Percentiles rank a stretch among this genome's conserved stretches.
Conservation (phyloP, 2,329 filamentous ascomycete genomes). For the Shiraia sp. region DNA sequence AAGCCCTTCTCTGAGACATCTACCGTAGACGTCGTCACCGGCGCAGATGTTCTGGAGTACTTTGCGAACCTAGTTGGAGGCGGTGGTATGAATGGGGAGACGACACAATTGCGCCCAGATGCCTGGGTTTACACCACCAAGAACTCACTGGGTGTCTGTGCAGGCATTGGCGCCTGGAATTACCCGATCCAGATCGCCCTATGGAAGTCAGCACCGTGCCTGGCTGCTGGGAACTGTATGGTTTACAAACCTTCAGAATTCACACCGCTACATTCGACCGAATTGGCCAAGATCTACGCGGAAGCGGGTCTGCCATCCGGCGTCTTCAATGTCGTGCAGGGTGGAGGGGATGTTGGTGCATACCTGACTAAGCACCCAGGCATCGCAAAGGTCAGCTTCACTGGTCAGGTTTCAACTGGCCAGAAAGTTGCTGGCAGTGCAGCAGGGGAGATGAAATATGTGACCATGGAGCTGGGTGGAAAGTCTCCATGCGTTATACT, state of each 20-base stretch:
- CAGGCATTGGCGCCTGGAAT: slow-evolving; percentile 88
- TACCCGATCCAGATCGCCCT: slow-evolving; percentile 89
- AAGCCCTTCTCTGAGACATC: slow-evolving; percentile 85
- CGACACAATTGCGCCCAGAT: slow-evolving; percentile 71
- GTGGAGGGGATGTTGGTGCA: slow-evolving; percentile 75
- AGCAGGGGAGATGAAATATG: slow-evolving; percentile 80
- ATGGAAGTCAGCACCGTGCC: slow-evolving; percentile 85
- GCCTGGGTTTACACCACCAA: slow-evolving; percentile 85
- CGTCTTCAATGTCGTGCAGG: slow-evolving; percentile 86
- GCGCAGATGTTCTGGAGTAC: slow-evolving; percentile 84
- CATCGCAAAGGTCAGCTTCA: slow-evolving; percentile 88
- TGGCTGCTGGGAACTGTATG: slow-evolving; percentile 87
- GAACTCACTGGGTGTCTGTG: slow-evolving; percentile 80
- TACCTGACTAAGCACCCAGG: slow-evolving; percentile 72
- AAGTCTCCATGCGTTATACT: slow-evolving; percentile 82
- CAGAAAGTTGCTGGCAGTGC: slow-evolving; percentile 78
- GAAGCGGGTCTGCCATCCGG: slow-evolving; percentile 80
- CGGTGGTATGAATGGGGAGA: slow-evolving; percentile 80
- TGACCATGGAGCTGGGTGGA: slow-evolving; percentile 90
- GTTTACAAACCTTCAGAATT: slow-evolving; percentile 89
- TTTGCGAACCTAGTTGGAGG: slow-evolving; percentile 79
- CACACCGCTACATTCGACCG: slow-evolving; percentile 79
- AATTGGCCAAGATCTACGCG: slow-evolving; percentile 74
- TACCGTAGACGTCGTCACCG: slow-evolving; percentile 79
- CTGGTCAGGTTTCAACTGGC: slow-evolving; percentile 82